A percentile compares a stretch with the other conserved stretches of the same genome.
Evolutionary conservation across 1,139 yeast species (phyloP).

Genomic region (Sugiyamaella castrensis): DNA sequence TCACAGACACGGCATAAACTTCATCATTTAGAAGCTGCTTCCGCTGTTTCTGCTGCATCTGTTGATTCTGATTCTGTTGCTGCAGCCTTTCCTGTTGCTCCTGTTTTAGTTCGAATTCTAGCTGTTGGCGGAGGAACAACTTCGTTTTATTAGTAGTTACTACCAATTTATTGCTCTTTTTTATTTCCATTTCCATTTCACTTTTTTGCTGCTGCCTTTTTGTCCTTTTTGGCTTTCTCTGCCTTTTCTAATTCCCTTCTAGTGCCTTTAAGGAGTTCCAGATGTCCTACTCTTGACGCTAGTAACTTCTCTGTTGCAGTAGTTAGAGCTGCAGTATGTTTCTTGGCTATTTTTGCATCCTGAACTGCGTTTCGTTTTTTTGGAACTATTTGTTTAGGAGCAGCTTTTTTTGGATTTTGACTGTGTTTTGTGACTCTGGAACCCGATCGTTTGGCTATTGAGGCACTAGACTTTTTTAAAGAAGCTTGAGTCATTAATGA

Average conservation of each 20-base stretch:
- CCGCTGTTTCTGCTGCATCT: background rate
- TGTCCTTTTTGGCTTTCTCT: conserved; percentile 42
- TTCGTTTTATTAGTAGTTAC: too few species aligned
- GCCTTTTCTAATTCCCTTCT: conserved; percentile 73
- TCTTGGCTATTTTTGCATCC: conserved; percentile 50
- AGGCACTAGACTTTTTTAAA: conserved; percentile 37
- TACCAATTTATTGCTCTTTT: too few species aligned
- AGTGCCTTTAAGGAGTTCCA: conserved; percentile 88
- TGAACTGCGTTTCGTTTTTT: conserved; percentile 51
- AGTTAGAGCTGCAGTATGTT: conserved; percentile 65
- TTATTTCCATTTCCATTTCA: background rate
- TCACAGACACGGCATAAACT: background rate
- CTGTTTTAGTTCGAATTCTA: background rate
- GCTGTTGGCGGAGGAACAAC: background rate
- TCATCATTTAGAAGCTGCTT: background rate
- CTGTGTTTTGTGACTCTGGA: conserved; percentile 27
- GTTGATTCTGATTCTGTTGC: background rate
- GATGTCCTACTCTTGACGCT: conserved; percentile 91
- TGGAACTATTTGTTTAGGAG: conserved; percentile 71
- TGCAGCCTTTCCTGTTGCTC: background rate
- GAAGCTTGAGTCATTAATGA: conserved; percentile 56
- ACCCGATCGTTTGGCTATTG: conserved; percentile 19
- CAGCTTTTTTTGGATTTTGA: conserved; percentile 58
- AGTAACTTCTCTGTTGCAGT: conserved; percentile 78
- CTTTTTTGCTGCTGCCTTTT: conserved; percentile 13